Evolutionary conservation across 805 yeast species (phyloP), one percentile per base, ranked within the genome.

Genomic region (Yamadazyma insecticola): DNA sequence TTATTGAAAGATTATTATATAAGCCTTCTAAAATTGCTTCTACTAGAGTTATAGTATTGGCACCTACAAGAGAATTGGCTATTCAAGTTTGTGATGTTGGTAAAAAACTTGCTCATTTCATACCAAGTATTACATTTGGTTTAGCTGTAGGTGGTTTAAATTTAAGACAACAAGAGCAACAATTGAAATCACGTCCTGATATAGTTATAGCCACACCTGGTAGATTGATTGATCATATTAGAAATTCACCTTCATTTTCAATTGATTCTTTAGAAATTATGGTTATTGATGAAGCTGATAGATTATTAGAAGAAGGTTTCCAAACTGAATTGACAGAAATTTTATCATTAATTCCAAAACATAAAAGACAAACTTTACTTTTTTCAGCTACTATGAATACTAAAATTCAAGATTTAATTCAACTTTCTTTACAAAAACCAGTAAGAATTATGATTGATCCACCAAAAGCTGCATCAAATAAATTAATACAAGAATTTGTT

Each of bases 261-360:
- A 94, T 88, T 28, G 97, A 92, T 45, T 71, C 79, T 20, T 92
- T 92, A 29, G 98, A 92, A 63, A 84, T 92, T 32, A 67, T 92
- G 48, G 94, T 92, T 18, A 72, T 92, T 45, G 98, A 92, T 67
- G 98, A 92, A 67, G 98, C 98, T 38, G 98, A 92, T 71, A 79
- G 98, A 67, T 92, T 92, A 97, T 72, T 92, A 47, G 99, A 92
- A 56, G 99, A 92, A 62, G 99, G 99, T 52, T 92, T 92, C 76
- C 96, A 89, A 60, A 86, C 79, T 32, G 98, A 92, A 60, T 68
- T 92, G 44, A 81, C 87, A 13, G 98, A 92, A 56, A 90, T 92
- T 38, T 72, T 92, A 59, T 73, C 83, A 10, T 67, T 90, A 33
- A 69, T 94, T 43, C 98, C 99, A 17, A 64, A 61, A 43, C 74